Evolutionary conservation across 345 rosid species (phyloP).

Genomic region (Nasturtium officinale): DNA sequence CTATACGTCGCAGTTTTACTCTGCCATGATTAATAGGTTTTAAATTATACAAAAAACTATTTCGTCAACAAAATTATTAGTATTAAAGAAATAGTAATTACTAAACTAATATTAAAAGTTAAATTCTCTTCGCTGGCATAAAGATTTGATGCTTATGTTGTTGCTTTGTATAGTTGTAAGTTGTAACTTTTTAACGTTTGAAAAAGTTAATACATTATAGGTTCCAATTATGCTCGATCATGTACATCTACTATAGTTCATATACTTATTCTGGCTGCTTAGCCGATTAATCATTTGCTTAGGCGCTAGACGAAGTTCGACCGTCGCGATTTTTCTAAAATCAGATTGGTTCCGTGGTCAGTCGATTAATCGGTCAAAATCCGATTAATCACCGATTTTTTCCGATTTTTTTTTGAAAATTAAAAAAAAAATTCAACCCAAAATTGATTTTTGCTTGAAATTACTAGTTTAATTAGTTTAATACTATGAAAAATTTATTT

Average conservation of each 20-base stretch:
- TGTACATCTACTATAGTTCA: neutral
- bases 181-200: conserved; percentile 17
- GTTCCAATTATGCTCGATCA: neutral
- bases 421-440: no score
- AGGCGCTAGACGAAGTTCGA: no score
- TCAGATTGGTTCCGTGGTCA: no score
- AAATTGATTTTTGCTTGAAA: no score
- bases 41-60: neutral
- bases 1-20: conserved; percentile 21
- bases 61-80: conserved; percentile 1
- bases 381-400: no score
- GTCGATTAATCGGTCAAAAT: no score
- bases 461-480: no score
- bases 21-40: conserved; percentile 21
- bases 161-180: conserved; percentile 28
- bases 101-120: conserved; percentile 22
- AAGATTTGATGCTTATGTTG: conserved; percentile 37
- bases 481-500: no score
- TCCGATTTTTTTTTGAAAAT: no score
- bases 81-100: neutral
- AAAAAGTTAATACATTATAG: neutral
- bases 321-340: no score
- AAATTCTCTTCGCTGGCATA: conserved; percentile 37
- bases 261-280: no score
- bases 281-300: no score